A percentile compares a stretch with the other conserved stretches of the same genome.
phyloP scores from a whole-genome alignment of 1,284 basidiomycete species.

The Puccinia novopanici region DNA sequence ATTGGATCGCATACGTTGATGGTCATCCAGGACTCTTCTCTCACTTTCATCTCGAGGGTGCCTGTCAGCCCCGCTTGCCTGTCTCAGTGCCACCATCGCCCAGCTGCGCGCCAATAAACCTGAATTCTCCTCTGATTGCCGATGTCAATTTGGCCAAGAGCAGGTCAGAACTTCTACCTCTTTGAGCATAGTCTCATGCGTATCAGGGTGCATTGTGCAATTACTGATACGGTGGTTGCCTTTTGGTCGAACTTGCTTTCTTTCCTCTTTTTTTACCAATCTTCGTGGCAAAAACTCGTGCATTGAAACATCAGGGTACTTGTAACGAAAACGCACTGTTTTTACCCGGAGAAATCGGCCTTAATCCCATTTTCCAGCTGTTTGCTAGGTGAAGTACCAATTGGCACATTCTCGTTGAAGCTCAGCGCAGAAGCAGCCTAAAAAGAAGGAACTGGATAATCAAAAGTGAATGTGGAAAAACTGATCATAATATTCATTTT shows the following conservation, averaged over 20 bases:
- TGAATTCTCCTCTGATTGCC: slow-evolving; percentile 47
- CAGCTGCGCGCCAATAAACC: neutral
- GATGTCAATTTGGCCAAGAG: slow-evolving; percentile 51
- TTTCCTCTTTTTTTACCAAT: neutral
- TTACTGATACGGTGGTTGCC: neutral
- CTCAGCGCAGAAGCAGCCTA: neutral
- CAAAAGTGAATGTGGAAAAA: too few relatives aligned
- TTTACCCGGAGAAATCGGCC: slow-evolving; percentile 44
- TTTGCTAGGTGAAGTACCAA: slow-evolving; percentile 32
- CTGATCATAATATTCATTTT: neutral
- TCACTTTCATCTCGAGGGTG: slow-evolving; percentile 43
- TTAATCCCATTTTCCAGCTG: slow-evolving; percentile 51
- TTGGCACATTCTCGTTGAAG: neutral
- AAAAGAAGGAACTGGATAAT: neutral
- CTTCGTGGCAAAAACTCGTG: neutral
- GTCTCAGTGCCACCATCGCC: slow-evolving; percentile 42
- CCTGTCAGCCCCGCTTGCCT: slow-evolving; percentile 7
- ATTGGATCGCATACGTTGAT: slow-evolving; percentile 21
- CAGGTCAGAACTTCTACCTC: slow-evolving; percentile 32
- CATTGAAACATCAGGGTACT: slow-evolving; percentile 28
- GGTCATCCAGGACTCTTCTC: slow-evolving; percentile 18
- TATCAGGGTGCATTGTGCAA: neutral
- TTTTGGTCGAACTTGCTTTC: neutral
- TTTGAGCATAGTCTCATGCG: neutral
- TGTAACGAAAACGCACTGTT: slow-evolving; percentile 50